Conservation (phyloP, 176 grass and related monocot genomes). For the Carex myosuroides region DNA sequence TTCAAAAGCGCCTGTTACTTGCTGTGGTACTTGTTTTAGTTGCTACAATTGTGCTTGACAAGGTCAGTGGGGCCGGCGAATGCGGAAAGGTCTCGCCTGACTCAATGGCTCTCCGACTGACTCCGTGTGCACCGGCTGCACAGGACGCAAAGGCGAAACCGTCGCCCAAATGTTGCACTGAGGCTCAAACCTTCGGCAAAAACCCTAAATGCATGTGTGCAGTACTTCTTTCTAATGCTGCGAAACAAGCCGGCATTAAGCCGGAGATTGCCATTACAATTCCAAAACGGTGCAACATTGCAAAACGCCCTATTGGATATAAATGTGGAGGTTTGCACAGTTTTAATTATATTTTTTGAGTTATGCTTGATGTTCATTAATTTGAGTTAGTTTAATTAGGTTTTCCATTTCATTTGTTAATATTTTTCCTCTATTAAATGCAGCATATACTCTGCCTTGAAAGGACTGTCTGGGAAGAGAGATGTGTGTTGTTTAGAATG, state of each 20-base stretch:
- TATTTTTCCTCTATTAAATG: not conserved
- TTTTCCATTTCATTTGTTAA: not conserved
- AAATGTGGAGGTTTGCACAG: constrained; percentile 51
- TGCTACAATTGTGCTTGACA: not conserved
- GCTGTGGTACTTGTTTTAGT: constrained; percentile 1
- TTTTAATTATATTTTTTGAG: not conserved
- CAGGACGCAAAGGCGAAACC: constrained; percentile 25
- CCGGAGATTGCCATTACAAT: constrained; percentile 55
- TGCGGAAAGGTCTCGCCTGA: constrained; percentile 49
- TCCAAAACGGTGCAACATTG: constrained; percentile 68
- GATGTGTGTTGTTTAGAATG: not conserved
- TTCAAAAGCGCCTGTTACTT: not conserved
- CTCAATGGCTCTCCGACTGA: constrained; percentile 44
- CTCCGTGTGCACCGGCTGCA: constrained; percentile 41
- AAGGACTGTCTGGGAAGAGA: not conserved
- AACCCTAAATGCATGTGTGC: constrained; percentile 62
- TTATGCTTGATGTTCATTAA: not conserved
- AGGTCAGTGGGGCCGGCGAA: constrained; percentile 40
- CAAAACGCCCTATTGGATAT: constrained; percentile 49
- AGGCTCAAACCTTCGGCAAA: constrained; percentile 48
- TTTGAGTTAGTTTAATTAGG: no score
- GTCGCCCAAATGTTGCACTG: constrained; percentile 38
- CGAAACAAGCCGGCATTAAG: constrained; percentile 53
- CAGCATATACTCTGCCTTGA: constrained; percentile 21
- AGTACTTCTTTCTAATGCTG: constrained; percentile 54